Evolutionary conservation across 176 grass and related monocot genomes (phyloP).

Genomic region (Carex parvula): DNA sequence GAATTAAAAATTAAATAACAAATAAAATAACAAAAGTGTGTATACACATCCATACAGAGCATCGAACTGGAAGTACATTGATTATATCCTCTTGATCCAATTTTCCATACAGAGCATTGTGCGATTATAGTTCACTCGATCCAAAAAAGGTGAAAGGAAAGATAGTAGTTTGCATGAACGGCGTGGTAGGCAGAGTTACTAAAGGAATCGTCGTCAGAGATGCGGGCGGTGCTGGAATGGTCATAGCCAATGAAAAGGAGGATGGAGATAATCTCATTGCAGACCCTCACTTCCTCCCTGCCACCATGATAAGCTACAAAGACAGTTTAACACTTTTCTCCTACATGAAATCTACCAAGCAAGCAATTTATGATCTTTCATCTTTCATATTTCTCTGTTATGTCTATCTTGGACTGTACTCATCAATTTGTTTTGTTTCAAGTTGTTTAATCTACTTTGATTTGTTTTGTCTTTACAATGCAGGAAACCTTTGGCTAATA

Average conservation of each 20-base stretch:
- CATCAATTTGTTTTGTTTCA: not conserved
- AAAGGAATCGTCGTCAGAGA: conserved; percentile 1
- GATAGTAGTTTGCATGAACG: conserved; percentile 30
- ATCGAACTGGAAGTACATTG: not conserved
- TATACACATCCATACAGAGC: not conserved
- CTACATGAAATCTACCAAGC: conserved; percentile 30
- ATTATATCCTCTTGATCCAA: not conserved
- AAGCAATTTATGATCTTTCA: conserved; percentile 13
- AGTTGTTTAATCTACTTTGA: not conserved
- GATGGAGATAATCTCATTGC: not conserved
- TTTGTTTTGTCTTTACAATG: not conserved
- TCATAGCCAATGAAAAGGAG: conserved; percentile 11
- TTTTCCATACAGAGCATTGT: not conserved
- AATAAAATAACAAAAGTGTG: not conserved
- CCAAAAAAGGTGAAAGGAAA: conserved; percentile 21
- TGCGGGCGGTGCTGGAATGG: conserved; percentile 33
- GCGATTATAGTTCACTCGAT: conserved; percentile 17
- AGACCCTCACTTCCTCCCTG: conserved; percentile 31
- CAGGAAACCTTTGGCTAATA: conserved; percentile 26
- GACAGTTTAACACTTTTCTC: not conserved
- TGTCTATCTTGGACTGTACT: not conserved
- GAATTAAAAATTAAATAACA: not conserved
- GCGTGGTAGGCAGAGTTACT: not conserved
- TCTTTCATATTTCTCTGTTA: not conserved
- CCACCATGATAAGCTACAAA: conserved; percentile 16